Conservation (phyloP, 495 filamentous ascomycete genomes). For the Penicillium bovifimosum region DNA sequence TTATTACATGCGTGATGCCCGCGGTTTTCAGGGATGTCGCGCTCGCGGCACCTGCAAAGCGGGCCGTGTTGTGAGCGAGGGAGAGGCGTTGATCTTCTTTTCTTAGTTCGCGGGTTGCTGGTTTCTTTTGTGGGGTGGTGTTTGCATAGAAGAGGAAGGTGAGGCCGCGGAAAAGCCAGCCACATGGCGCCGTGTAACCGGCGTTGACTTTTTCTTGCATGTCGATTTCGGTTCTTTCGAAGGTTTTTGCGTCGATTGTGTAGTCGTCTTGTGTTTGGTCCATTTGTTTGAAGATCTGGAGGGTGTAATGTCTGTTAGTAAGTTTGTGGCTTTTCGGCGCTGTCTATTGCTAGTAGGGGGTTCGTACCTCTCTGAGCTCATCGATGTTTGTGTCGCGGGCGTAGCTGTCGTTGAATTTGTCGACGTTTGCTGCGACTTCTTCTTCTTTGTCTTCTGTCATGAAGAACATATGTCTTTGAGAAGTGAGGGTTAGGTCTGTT, state of each 20-base stretch:
- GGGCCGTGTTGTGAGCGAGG: conserved; percentile 42
- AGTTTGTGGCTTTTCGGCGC: not conserved
- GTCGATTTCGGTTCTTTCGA: conserved; percentile 51
- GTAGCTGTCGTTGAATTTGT: conserved; percentile 81
- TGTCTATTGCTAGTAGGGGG: not conserved
- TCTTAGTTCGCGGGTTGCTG: not conserved
- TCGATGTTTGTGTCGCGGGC: conserved; percentile 60
- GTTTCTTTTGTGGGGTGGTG: not conserved
- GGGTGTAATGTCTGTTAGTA: not conserved
- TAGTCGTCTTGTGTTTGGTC: conserved; percentile 21
- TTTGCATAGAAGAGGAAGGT: conserved; percentile 46
- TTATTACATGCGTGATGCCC: conserved; percentile 33
- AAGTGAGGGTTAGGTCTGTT: not conserved
- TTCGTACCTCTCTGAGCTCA: conserved; percentile 54
- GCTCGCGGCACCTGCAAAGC: conserved; percentile 57
- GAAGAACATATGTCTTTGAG: conserved; percentile 52
- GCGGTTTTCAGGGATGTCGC: conserved; percentile 15
- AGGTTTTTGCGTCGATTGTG: conserved; percentile 29
- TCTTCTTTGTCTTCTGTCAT: conserved; percentile 40
- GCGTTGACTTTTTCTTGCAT: conserved; percentile 43
- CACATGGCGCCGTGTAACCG: conserved; percentile 39
- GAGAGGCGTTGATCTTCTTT: conserved; percentile 11
- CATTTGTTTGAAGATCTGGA: conserved; percentile 45
- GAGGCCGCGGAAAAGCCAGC: conserved; percentile 64
- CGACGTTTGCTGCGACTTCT: conserved; percentile 50